phyloP scores from a whole-genome alignment of 2,329 filamentous ascomycete genomes.

The Macroventuria anomochaeta region DNA sequence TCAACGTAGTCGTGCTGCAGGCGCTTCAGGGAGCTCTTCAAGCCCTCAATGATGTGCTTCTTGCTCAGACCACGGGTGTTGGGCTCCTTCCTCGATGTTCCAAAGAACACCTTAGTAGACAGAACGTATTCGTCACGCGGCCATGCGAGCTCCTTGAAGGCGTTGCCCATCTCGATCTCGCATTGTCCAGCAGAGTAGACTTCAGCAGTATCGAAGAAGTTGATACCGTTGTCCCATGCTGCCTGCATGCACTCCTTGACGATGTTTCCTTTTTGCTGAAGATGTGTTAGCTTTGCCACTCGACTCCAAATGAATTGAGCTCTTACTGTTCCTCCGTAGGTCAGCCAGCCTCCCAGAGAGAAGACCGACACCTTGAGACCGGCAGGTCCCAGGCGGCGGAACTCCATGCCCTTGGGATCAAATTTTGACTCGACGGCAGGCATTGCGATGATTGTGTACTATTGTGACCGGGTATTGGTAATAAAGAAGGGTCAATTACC shows the following conservation, averaged over 20 bases:
- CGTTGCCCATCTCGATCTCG: slow-evolving; percentile 64
- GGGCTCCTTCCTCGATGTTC: slow-evolving; percentile 64
- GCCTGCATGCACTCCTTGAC: slow-evolving; percentile 60
- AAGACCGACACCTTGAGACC: slow-evolving; percentile 60
- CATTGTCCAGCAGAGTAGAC: slow-evolving; percentile 65
- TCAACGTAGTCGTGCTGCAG: slow-evolving; percentile 72
- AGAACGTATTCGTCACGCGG: slow-evolving; percentile 49
- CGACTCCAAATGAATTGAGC: slow-evolving; percentile 18
- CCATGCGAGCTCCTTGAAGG: slow-evolving; percentile 57
- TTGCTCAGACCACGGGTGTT: slow-evolving; percentile 58
- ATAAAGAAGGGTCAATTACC: neutral
- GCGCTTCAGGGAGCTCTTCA: slow-evolving; percentile 64
- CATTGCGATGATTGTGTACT: slow-evolving; percentile 29
- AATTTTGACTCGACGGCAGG: slow-evolving; percentile 55
- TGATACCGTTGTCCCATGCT: slow-evolving; percentile 58
- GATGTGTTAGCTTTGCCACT: neutral
- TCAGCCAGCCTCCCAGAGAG: slow-evolving; percentile 56
- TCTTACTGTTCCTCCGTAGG: slow-evolving; percentile 55
- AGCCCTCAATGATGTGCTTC: slow-evolving; percentile 63
- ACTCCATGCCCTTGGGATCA: slow-evolving; percentile 58
- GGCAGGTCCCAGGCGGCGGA: slow-evolving; percentile 37
- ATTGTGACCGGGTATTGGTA: neutral
- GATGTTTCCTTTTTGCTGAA: slow-evolving; percentile 42
- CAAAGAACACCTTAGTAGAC: slow-evolving; percentile 56
- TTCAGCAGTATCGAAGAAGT: slow-evolving; percentile 60